Evolutionary conservation across 106 monocot genomes (phyloP), one percentile per base, ranked within the genome.

Genomic region (Narthecium ossifragum): DNA sequence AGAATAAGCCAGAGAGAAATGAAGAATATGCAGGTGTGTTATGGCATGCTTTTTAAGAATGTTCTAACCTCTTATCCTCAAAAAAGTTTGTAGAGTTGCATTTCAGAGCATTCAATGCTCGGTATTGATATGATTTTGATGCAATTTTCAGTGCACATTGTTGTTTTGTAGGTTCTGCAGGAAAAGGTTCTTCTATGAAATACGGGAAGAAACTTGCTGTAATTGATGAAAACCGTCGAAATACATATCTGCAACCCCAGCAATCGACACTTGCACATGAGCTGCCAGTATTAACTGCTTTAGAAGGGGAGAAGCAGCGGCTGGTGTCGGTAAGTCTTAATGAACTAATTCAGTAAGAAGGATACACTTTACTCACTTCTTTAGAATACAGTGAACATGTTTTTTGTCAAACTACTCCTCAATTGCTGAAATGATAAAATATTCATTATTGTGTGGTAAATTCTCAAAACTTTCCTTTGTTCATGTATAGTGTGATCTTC

Each of bases 141-240:
- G 11, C 43, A 43, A 17, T 37, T 15, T 22, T 38, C 24, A 8
- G n/a, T 23, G 9, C 20, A 24, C 3, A n/a, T n/a, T n/a, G 33
- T 31, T 63, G 11, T 20, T 50, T 50, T 36, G 6, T 62, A 93
- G 92, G 84, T 45, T 76, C 84, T 22, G 61, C 51, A 29, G 24
- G 63, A 32, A 88, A 71, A 59, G 86, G 75, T 28, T 55, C 46
- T 51, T 34, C 65, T 26, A 49, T 27, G 6, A 85, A 56, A 60
- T 62, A 59, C 59, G 75, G 80, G 17, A 90, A 86, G 63, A 90
- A 83, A 61, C 49, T 57, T 43, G 18, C 48, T 36, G 27, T 49
- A 34, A 57, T 68, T 40, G 93, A 93, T 64, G 94, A 90, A 36
- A 90, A 75, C 46, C 78, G 80, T 34, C 71, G 94, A 11, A 83